Base-by-base conservation (phyloP, 352 stramenopile species). In the Phytophthora fragariaefolia region DNA sequence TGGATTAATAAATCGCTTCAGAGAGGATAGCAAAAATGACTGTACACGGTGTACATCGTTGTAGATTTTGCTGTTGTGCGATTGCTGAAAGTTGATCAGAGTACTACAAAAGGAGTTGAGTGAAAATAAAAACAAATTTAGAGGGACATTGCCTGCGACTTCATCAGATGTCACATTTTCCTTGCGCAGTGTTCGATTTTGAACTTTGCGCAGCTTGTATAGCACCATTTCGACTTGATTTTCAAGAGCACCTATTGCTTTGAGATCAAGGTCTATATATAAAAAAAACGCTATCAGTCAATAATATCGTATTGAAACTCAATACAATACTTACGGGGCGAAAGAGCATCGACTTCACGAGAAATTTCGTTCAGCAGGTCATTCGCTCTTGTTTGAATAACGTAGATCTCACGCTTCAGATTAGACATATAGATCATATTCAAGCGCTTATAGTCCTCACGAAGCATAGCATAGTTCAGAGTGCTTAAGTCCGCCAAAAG, bases 71-170 rank as follows among this genome's bases (percentile, higher is more conserved):
- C 66, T 74, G 69, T 93, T 93, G 68, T 87, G 73, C 0, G 50
- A 66, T 32, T 77, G 65, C 51, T 89, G 70, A 63, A 90, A 92
- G 27, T 79, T 74, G 40, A 91, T 69, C 3, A 92, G 59, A n/a
- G 82, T 90, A 36, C 76, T 79, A 69, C 84, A 93, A 50, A 91
- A 89, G 12, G 84, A 91, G 55, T 91, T 84, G 27, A 93, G 68
- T 26, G 84, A 90, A 55, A 91, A 92, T 7, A 90, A 55, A 68
- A 93, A 92, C 7, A 93, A 56, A 57, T 90, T 91, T 3, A 93
- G 76, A 12, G 84, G 82, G 6, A 91, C 79, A 58, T 92, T 92
- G 32, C 80, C 82, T 50, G 83, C 80, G 13, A 93, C 70, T 23
- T 91, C 80, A 40, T 83, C 80, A 13, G 69, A 51, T 3, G 76